Percentiles rank a stretch among this genome's conserved stretches.
phyloP scores from a whole-genome alignment of 331 rosid genomes.

The Quercus tomentella region DNA sequence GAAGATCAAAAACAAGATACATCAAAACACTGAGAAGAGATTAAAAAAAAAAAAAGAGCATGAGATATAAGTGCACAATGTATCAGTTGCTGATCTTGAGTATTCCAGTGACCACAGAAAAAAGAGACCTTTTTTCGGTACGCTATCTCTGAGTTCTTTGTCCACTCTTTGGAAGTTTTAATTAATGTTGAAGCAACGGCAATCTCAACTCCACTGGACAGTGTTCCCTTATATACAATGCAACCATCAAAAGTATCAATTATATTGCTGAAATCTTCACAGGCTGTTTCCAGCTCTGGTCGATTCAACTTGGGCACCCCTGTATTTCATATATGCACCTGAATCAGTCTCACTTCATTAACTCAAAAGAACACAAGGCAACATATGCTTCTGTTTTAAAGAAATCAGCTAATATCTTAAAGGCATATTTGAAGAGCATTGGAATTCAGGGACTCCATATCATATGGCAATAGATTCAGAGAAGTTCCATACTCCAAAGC shows the following conservation, averaged over 20 bases:
- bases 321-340: constrained; percentile 26
- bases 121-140: constrained; percentile 67
- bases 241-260: constrained; percentile 35
- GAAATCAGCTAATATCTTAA: background rate
- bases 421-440: background rate
- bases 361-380: background rate
- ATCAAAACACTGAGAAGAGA: background rate
- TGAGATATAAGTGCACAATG: background rate
- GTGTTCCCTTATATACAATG: constrained; percentile 79
- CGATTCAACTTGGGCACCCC: constrained; percentile 94
- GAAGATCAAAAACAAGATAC: constrained; percentile 13
- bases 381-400: background rate
- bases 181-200: constrained; percentile 67
- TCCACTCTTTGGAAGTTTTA: constrained; percentile 63
- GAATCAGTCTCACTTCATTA: background rate
- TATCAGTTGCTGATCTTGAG: constrained; percentile 2
- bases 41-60: background rate
- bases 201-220: constrained; percentile 96
- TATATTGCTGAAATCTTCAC: constrained; percentile 97
- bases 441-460: background rate
- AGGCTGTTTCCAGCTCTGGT: constrained; percentile 75
- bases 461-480: background rate
- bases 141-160: constrained; percentile 53
- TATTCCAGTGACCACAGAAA: constrained; percentile 5
- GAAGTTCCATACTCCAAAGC: background rate